These are phyloP conservation scores for Diplodia seriata DNA, from an alignment of 2,329 filamentous ascomycete species.

Conservation along the genomic window DNA sequence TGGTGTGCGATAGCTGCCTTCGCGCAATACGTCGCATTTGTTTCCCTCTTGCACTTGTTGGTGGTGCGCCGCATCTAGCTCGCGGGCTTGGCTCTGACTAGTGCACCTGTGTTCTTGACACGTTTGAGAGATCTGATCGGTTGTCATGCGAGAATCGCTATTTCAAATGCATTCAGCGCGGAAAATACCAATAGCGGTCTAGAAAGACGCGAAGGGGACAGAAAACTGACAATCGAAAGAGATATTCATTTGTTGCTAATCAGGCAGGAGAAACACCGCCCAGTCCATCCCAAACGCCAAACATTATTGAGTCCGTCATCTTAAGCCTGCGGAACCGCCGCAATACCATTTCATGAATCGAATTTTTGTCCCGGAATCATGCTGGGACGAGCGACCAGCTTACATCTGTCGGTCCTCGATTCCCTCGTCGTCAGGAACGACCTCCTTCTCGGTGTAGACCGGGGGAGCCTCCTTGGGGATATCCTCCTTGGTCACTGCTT, in stretches of 20 bases:
- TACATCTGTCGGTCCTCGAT: constrained; percentile 26
- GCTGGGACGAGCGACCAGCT: neutral
- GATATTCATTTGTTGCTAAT: constrained; percentile 6
- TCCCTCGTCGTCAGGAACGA: constrained; percentile 37
- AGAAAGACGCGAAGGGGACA: neutral
- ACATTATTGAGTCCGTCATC: constrained; percentile 10
- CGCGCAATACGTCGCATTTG: no score
- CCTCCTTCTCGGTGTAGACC: constrained; percentile 49
- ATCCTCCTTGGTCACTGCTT: constrained; percentile 39
- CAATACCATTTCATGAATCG: neutral
- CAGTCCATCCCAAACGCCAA: constrained; percentile 19
- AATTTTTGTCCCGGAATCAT: neutral
- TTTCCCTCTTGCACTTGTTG: no score
- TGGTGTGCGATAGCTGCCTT: no score
- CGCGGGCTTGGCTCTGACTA: neutral
- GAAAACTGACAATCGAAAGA: neutral
- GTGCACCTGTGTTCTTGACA: no score
- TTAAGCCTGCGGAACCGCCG: constrained; percentile 1
- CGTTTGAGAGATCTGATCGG: neutral
- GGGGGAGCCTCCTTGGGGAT: constrained; percentile 47
- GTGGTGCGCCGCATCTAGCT: no score
- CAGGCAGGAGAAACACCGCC: neutral
- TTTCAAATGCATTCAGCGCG: neutral
- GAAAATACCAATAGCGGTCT: neutral
- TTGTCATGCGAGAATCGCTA: neutral